phyloP scores from a whole-genome alignment of 306 rosid species.

The Hippophae tibetana region DNA sequence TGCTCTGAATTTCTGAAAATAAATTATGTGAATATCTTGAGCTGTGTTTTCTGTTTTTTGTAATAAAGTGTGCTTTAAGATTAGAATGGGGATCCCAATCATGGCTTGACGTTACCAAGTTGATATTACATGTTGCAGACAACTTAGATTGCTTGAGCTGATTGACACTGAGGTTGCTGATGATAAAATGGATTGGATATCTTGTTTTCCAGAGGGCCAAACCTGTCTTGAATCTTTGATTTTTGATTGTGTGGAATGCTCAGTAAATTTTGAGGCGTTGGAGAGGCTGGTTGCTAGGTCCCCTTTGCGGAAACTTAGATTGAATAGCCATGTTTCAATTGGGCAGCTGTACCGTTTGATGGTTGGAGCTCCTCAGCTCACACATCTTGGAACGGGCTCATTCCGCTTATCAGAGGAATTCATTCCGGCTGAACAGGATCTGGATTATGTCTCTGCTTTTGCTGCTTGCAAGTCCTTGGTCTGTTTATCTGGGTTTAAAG shows the following conservation, averaged over 20 bases:
- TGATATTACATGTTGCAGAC: slow-evolving; percentile 34
- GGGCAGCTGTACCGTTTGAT: slow-evolving; percentile 45
- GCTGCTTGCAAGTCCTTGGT: slow-evolving; percentile 65
- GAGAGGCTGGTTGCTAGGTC: slow-evolving; percentile 75
- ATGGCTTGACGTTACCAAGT: slow-evolving; percentile 6
- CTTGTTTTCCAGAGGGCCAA: slow-evolving; percentile 58
- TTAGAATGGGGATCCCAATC: slow-evolving; percentile 7
- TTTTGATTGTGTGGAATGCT: slow-evolving; percentile 60
- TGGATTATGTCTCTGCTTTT: slow-evolving; percentile 56
- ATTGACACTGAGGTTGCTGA: slow-evolving; percentile 53
- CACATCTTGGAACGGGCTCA: slow-evolving; percentile 69
- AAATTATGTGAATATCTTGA: not conserved
- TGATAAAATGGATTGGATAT: slow-evolving; percentile 67
- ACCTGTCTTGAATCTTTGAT: slow-evolving; percentile 57
- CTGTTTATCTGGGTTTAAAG: slow-evolving; percentile 83
- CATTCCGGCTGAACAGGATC: slow-evolving; percentile 42
- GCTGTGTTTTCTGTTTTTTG: not conserved
- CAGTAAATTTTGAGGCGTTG: slow-evolving; percentile 61
- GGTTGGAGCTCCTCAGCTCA: slow-evolving; percentile 62
- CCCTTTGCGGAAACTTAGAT: slow-evolving; percentile 64
- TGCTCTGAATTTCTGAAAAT: not conserved
- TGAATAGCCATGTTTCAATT: slow-evolving; percentile 49
- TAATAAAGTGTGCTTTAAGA: slow-evolving; percentile 1
- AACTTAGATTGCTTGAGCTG: slow-evolving; percentile 69
- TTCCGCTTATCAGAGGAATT: slow-evolving; percentile 32